phyloP scores from a whole-genome alignment of 2,329 filamentous ascomycete species.

The Alternaria metachromatica region DNA sequence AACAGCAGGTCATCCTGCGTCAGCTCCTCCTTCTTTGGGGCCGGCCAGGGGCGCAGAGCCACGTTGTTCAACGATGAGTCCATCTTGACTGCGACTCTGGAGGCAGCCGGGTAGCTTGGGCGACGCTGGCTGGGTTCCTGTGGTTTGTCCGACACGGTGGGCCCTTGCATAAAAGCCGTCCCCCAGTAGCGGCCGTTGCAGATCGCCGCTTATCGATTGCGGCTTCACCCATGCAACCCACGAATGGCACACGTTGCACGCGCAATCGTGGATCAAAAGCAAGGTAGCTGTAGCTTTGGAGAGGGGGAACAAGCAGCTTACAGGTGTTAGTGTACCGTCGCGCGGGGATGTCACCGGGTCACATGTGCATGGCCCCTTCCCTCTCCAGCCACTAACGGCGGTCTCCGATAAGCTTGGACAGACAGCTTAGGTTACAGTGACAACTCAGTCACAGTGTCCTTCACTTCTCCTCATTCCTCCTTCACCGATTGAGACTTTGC shows the following conservation, averaged over 20 bases:
- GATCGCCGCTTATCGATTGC: slow-evolving; percentile 21
- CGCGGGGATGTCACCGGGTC: slow-evolving; percentile 15
- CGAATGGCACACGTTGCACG: slow-evolving; percentile 1
- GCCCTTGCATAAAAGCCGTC: slow-evolving; percentile 26
- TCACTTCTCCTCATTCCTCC: slow-evolving; percentile 5
- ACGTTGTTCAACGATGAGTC: slow-evolving; percentile 52
- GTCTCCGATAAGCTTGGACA: slow-evolving; percentile 34
- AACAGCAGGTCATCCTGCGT: slow-evolving; percentile 64
- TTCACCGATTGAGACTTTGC: slow-evolving; percentile 1
- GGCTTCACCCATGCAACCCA: slow-evolving; percentile 6
- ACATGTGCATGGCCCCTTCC: slow-evolving; percentile 26
- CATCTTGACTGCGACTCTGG: slow-evolving; percentile 22
- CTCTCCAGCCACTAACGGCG: slow-evolving; percentile 31
- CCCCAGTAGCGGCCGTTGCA: slow-evolving; percentile 18
- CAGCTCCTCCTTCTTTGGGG: slow-evolving; percentile 58
- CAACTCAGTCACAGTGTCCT: slow-evolving; percentile 18
- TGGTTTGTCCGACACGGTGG: slow-evolving; percentile 14
- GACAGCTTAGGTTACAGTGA: slow-evolving; percentile 24
- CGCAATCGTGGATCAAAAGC: background rate
- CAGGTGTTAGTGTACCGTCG: slow-evolving; percentile 4
- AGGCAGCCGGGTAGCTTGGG: slow-evolving; percentile 1
- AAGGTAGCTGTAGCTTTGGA: background rate
- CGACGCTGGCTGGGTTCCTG: slow-evolving; percentile 11
- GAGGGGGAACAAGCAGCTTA: background rate
- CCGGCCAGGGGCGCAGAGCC: slow-evolving; percentile 69